These are phyloP conservation scores for Penicillium bialowiezense DNA, from an alignment of 495 filamentous ascomycete species.

Conservation along the genomic window DNA sequence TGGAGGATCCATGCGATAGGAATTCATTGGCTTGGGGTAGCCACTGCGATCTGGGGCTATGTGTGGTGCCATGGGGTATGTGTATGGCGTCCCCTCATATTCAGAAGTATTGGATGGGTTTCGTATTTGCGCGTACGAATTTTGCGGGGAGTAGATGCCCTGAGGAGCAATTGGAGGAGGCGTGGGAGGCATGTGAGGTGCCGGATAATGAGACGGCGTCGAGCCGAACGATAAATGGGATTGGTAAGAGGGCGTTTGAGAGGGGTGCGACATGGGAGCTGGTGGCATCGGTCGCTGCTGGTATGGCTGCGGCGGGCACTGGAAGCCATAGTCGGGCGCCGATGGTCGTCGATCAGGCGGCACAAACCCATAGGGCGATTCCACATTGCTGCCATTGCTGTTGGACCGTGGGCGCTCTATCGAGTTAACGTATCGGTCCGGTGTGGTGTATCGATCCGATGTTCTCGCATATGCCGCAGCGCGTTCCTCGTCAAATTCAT, in stretches of 20 bases:
- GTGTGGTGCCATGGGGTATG: constrained; percentile 31
- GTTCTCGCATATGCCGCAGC: constrained; percentile 48
- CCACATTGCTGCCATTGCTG: constrained; percentile 63
- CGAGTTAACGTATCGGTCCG: constrained; percentile 42
- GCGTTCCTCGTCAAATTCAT: constrained; percentile 65
- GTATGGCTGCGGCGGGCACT: constrained; percentile 36
- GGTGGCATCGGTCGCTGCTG: constrained; percentile 35
- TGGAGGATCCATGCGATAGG: constrained; percentile 31
- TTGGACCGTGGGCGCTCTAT: constrained; percentile 66
- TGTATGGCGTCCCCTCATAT: constrained; percentile 29
- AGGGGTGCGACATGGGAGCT: constrained; percentile 29
- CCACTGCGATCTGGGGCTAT: constrained; percentile 19
- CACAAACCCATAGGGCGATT: constrained; percentile 35
- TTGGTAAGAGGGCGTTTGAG: constrained; percentile 29
- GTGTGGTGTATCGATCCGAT: constrained; percentile 58
- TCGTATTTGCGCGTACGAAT: constrained; percentile 39
- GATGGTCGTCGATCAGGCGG: constrained; percentile 50
- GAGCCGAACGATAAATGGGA: constrained; percentile 46
- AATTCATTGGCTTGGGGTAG: constrained; percentile 30
- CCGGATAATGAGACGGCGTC: constrained; percentile 39
- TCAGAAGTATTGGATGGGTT: constrained; percentile 34
- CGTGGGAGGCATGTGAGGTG: constrained; percentile 46
- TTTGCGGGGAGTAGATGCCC: constrained; percentile 43
- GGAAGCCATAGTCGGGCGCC: constrained; percentile 50
- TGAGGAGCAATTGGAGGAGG: constrained; percentile 45